Base-by-base conservation (phyloP, 2,329 filamentous ascomycete species). In the Colletotrichum caudatum region DNA sequence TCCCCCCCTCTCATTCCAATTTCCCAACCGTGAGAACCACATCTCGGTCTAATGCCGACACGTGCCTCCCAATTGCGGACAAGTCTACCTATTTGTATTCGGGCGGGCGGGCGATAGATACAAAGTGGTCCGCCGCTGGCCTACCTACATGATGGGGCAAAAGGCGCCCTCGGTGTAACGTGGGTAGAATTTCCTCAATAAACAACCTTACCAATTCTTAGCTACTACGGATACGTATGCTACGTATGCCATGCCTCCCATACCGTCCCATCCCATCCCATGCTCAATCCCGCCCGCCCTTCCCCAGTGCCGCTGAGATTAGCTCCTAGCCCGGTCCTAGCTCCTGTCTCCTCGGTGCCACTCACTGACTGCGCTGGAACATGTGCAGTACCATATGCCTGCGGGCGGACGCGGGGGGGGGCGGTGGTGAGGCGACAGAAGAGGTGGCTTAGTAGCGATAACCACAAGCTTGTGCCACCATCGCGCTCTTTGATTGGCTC, bases 41-140 rank as follows among this genome's bases (percentile, higher is more conserved):
- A 59, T 69, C 69, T 71, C 69, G 69, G 69, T 41, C 65, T 64
- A 64, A 59, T 71, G 66, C 69, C 69, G 69, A 71, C 65, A 71
- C 65, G 65, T 69, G 65, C 59, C 46, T 69, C 46, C 59, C 50
- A 26, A 35, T 64, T 64, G 37, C 54, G 39, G 65, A n/a, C 48
- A 48, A 54, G 37, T 46, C 57, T 37, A 48, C 44, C 46, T 41
- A 26, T 41, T 58, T 14, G 35, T 41, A n/a, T 29, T 29, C 29
- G 29, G 3, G 5, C 29, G 29, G 29, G 29, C 35, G 35, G 35
- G 35, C 23, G 53, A 65, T 23, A 50, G 53, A 65, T 23, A 50
- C 29, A 56, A 56, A 23, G 62, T 58, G 39, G 39, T 18, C 35
- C 7, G 29, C 33, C n/a, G 16, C 35, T 51, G 59, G 26, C 59